These are phyloP conservation scores for Aspergillus sclerotiicarbonarius DNA, from an alignment of 495 filamentous ascomycete genomes.

Conservation along the genomic window DNA sequence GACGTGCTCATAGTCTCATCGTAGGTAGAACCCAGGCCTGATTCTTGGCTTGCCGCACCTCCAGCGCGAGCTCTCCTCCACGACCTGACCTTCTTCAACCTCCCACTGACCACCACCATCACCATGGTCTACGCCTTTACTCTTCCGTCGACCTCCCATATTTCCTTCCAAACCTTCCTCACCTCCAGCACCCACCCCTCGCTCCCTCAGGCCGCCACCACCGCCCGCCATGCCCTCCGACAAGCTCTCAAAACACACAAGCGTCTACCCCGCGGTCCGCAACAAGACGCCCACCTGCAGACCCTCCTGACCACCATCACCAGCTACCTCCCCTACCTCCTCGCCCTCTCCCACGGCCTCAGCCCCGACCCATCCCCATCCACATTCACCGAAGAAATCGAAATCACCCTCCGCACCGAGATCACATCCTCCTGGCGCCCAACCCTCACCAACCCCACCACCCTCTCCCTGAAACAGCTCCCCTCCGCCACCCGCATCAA, in stretches of 20 bases:
- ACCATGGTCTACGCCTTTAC: slow-evolving; percentile 83
- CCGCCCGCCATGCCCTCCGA: slow-evolving; percentile 72
- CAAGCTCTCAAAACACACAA: slow-evolving; percentile 80
- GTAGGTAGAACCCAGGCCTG: neutral
- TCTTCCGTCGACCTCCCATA: slow-evolving; percentile 79
- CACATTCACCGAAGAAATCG: slow-evolving; percentile 50
- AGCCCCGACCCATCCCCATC: slow-evolving; percentile 28
- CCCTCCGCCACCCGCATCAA: slow-evolving; percentile 60
- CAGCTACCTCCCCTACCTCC: slow-evolving; percentile 76
- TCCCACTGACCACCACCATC: slow-evolving; percentile 21
- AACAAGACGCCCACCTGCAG: slow-evolving; percentile 64
- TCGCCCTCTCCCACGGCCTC: slow-evolving; percentile 70
- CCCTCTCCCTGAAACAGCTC: slow-evolving; percentile 32
- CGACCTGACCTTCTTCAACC: slow-evolving; percentile 4
- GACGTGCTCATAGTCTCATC: neutral
- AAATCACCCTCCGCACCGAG: slow-evolving; percentile 59
- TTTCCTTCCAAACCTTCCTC: slow-evolving; percentile 73
- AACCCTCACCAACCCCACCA: slow-evolving; percentile 60
- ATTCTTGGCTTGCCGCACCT: slow-evolving; percentile 17
- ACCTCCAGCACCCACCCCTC: slow-evolving; percentile 75
- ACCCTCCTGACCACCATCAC: slow-evolving; percentile 64
- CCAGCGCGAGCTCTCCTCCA: slow-evolving; percentile 4
- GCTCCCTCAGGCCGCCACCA: slow-evolving; percentile 71
- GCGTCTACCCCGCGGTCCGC: slow-evolving; percentile 58
- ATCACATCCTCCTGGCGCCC: slow-evolving; percentile 78